Evolutionary conservation across 2,329 filamentous ascomycete genomes (phyloP).

Genomic region (Cordyceps tenuipes): DNA sequence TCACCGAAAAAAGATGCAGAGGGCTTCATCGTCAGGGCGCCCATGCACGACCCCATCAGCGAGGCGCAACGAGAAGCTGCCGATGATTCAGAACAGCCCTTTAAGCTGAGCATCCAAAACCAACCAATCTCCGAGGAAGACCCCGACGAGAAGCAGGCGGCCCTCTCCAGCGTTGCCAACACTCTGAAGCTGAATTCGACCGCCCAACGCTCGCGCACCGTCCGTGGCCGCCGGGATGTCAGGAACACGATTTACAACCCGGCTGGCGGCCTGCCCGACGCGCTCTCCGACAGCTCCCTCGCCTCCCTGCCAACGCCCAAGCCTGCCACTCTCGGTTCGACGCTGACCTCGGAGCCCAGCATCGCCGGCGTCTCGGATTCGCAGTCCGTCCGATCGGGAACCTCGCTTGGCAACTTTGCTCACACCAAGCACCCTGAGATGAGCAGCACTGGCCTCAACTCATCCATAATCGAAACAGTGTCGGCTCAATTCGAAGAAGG

Average conservation of each 20-base stretch:
- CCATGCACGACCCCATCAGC: constrained; percentile 57
- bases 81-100: constrained; percentile 56
- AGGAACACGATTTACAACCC: constrained; percentile 84
- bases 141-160: constrained; percentile 63
- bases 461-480: constrained; percentile 88
- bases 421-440: constrained; percentile 77
- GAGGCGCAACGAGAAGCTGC: constrained; percentile 59
- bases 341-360: constrained; percentile 56
- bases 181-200: constrained; percentile 60
- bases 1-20: constrained; percentile 58
- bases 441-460: constrained; percentile 69
- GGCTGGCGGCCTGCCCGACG: constrained; percentile 27
- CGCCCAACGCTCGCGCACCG: constrained; percentile 62
- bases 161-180: constrained; percentile 66
- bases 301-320: constrained; percentile 15
- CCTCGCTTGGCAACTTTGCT: constrained; percentile 62
- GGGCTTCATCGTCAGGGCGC: constrained; percentile 65
- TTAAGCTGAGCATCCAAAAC: constrained; percentile 73
- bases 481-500: constrained; percentile 75
- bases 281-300: constrained; percentile 25
- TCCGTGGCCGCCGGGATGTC: constrained; percentile 83
- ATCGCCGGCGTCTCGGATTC: constrained; percentile 63
- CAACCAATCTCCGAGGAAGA: constrained; percentile 72
- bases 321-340: constrained; percentile 41
- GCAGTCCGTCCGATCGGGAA: constrained; percentile 82